These are phyloP conservation scores for Anethum foeniculum DNA, from an alignment of 140 eudicot genomes.

Conservation along the genomic window DNA sequence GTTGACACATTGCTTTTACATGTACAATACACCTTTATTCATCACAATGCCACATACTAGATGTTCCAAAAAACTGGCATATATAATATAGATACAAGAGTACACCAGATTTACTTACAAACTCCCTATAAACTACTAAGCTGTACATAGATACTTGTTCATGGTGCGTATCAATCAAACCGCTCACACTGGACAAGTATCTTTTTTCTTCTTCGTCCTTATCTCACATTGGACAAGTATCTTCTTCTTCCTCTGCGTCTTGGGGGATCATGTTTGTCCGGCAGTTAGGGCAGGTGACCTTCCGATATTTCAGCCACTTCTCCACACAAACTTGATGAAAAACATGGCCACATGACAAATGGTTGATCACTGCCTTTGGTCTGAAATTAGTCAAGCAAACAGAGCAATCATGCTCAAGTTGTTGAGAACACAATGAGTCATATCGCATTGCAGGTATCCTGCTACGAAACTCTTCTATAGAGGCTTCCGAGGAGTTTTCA, in stretches of 20 bases:
- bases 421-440: constrained; percentile 23
- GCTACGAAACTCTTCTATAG: constrained; percentile 60
- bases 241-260: constrained; percentile 27
- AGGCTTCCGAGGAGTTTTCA: constrained; percentile 45
- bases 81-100: constrained; percentile 1
- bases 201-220: background rate
- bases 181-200: background rate
- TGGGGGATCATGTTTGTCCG: constrained; percentile 50
- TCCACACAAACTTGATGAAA: constrained; percentile 62
- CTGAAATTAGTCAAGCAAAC: constrained; percentile 72
- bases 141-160: constrained; percentile 18
- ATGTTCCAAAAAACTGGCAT: constrained; percentile 1
- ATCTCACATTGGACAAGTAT: constrained; percentile 61
- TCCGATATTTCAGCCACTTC: constrained; percentile 70
- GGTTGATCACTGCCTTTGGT: constrained; percentile 60
- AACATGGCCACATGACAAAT: constrained; percentile 72
- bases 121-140: constrained; percentile 26
- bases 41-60: constrained; percentile 12
- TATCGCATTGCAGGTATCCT: constrained; percentile 46
- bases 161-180: constrained; percentile 2
- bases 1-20: constrained; percentile 16
- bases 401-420: constrained; percentile 22
- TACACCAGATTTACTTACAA: constrained; percentile 3
- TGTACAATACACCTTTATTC: constrained; percentile 28
- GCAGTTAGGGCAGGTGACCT: constrained; percentile 89